Evolutionary conservation across 805 yeast genomes (phyloP).

Genomic region (Starmerella bombicola): DNA sequence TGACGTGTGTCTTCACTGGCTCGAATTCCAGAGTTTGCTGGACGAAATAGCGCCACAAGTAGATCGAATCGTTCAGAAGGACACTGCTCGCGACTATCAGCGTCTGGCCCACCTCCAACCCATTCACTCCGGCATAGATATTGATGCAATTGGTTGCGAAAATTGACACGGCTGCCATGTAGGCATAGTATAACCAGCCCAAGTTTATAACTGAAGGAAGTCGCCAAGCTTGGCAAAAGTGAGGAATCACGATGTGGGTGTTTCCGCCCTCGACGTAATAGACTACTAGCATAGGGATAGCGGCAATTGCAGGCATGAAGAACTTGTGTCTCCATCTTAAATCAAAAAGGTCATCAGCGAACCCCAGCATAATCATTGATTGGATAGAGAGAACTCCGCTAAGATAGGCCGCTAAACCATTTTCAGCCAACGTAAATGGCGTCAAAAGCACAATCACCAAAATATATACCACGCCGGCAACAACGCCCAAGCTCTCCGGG

Average conservation of each 20-base stretch:
- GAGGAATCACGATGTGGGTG: slow-evolving; percentile 75
- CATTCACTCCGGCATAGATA: slow-evolving; percentile 91
- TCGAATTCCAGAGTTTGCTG: slow-evolving; percentile 30
- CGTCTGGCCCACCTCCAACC: slow-evolving; percentile 92
- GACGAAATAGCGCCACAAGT: slow-evolving; percentile 31
- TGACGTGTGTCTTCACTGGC: slow-evolving; percentile 69
- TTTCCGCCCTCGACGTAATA: slow-evolving; percentile 90
- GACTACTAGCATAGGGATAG: slow-evolving; percentile 79
- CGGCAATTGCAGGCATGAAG: slow-evolving; percentile 86
- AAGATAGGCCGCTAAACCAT: slow-evolving; percentile 67
- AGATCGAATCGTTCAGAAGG: slow-evolving; percentile 63
- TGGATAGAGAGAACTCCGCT: slow-evolving; percentile 75
- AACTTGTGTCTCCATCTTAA: slow-evolving; percentile 96
- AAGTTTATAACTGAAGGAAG: slow-evolving; percentile 45
- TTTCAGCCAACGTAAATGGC: slow-evolving; percentile 42
- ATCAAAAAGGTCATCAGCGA: slow-evolving; percentile 90
- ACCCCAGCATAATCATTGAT: slow-evolving; percentile 71
- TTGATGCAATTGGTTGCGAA: slow-evolving; percentile 95
- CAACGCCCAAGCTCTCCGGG: slow-evolving; percentile 90
- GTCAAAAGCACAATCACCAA: slow-evolving; percentile 72
- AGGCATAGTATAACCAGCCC: slow-evolving; percentile 66
- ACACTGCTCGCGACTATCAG: slow-evolving; percentile 61
- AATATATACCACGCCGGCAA: slow-evolving; percentile 68
- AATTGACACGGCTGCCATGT: slow-evolving; percentile 85
- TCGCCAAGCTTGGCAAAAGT: slow-evolving; percentile 34